These are phyloP conservation scores for Oehlia diaphana DNA, from an alignment of 192 early-diverging fungal genomes.

Conservation along the genomic window DNA sequence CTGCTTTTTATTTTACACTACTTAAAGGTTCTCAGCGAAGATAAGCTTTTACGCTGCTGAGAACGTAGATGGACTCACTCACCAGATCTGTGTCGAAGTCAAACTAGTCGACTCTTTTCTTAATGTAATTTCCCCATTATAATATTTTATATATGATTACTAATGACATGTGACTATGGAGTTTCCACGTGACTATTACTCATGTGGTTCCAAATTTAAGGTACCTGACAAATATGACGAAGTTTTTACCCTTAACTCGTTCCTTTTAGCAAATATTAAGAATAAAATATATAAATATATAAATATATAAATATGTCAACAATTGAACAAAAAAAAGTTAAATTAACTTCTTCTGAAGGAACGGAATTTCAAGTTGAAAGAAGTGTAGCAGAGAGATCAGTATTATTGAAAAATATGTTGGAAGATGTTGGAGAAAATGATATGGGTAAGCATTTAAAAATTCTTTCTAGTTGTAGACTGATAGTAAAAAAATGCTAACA, in stretches of 20 bases:
- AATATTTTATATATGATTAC: background rate
- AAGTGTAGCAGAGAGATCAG: constrained; percentile 65
- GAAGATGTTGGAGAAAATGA: constrained; percentile 73
- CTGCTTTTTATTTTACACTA: constrained; percentile 4
- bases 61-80: constrained; percentile 23
- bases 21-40: constrained; percentile 6
- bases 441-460: constrained; percentile 30
- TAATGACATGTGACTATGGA: background rate
- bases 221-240: no score
- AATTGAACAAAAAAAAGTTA: constrained; percentile 31
- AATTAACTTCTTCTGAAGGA: constrained; percentile 49
- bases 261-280: background rate
- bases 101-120: constrained; percentile 17
- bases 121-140: no score
- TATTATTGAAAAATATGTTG: constrained; percentile 78
- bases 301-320: background rate
- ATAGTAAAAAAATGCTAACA: no score
- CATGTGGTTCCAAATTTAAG: no score
- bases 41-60: constrained; percentile 1
- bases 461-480: no score
- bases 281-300: no score
- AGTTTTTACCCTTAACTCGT: background rate
- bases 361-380: constrained; percentile 61
- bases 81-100: constrained; percentile 19
- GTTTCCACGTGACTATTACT: background rate